phyloP scores from a whole-genome alignment of 2,329 filamentous ascomycete genomes.

The Hymenoscyphus fraxineus region DNA sequence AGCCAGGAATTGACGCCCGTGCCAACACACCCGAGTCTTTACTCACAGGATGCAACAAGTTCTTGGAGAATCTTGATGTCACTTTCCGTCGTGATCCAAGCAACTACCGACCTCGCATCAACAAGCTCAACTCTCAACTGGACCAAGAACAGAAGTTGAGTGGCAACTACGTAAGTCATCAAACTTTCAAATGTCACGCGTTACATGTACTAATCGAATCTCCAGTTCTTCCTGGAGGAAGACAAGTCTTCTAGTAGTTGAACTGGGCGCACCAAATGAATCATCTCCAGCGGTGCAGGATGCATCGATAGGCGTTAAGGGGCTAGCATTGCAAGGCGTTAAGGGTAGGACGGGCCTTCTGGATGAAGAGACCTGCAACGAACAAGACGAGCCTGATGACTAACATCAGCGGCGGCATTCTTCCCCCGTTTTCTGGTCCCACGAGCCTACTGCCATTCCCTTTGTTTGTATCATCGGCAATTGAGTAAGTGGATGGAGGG shows the following conservation, averaged over 20 bases:
- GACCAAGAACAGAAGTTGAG: slow-evolving; percentile 94
- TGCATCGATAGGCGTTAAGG: slow-evolving; percentile 35
- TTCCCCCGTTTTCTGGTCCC: slow-evolving; percentile 58
- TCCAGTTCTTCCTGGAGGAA: slow-evolving; percentile 92
- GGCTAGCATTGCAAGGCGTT: slow-evolving; percentile 28
- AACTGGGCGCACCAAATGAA: slow-evolving; percentile 57
- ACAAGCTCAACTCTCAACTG: slow-evolving; percentile 92
- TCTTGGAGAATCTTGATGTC: slow-evolving; percentile 94
- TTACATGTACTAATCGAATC: slow-evolving; percentile 15
- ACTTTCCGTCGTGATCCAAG: slow-evolving; percentile 97
- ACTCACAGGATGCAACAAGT: slow-evolving; percentile 88
- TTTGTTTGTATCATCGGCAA: slow-evolving; percentile 18
- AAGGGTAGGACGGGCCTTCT: slow-evolving; percentile 35
- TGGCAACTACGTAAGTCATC: slow-evolving; percentile 78
- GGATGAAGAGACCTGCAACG: slow-evolving; percentile 57
- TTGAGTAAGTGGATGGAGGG: slow-evolving; percentile 42
- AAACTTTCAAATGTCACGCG: background rate
- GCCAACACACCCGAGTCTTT: slow-evolving; percentile 90
- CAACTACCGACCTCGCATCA: slow-evolving; percentile 96
- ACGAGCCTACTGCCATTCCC: slow-evolving; percentile 25
- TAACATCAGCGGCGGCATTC: slow-evolving; percentile 56
- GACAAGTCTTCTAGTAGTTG: slow-evolving; percentile 48
- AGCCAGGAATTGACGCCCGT: slow-evolving; percentile 82
- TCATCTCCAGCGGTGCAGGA: slow-evolving; percentile 30
- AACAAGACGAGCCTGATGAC: slow-evolving; percentile 63